These are phyloP conservation scores for Alternaria consortialis DNA, from an alignment of 2,329 filamentous ascomycete genomes.

Conservation along the genomic window DNA sequence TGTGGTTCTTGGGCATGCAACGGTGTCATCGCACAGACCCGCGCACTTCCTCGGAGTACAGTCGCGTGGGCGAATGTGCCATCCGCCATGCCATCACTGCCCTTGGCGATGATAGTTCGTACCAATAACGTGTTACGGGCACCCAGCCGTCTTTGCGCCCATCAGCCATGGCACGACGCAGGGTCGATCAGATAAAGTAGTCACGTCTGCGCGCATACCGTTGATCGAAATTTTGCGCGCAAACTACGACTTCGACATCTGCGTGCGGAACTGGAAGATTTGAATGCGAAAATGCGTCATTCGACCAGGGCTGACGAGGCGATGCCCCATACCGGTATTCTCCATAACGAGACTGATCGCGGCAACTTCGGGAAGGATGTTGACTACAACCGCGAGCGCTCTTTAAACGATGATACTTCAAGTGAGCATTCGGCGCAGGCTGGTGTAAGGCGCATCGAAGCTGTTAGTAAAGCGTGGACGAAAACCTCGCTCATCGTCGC, in stretches of 20 bases:
- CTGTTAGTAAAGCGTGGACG: constrained; percentile 61
- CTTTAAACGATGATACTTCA: constrained; percentile 17
- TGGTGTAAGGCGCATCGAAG: constrained; percentile 60
- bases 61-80: constrained; percentile 6
- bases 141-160: not conserved
- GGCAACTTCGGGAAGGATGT: constrained; percentile 17
- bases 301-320: constrained; percentile 15
- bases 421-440: constrained; percentile 47
- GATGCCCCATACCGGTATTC: not conserved
- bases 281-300: constrained; percentile 16
- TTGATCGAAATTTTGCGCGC: not conserved
- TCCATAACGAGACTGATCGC: constrained; percentile 10
- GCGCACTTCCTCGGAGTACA: not conserved
- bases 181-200: constrained; percentile 17
- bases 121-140: constrained; percentile 9
- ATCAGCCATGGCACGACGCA: constrained; percentile 8
- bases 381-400: constrained; percentile 6
- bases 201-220: not conserved
- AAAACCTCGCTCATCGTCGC: constrained; percentile 57
- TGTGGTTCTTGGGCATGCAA: constrained; percentile 4
- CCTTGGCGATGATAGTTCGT: constrained; percentile 14
- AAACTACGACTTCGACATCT: not conserved
- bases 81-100: constrained; percentile 10
- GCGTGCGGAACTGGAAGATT: not conserved
- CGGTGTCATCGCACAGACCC: constrained; percentile 10